Conservation (phyloP, 176 grass and related monocot species). For the Cenchrus americanus region DNA sequence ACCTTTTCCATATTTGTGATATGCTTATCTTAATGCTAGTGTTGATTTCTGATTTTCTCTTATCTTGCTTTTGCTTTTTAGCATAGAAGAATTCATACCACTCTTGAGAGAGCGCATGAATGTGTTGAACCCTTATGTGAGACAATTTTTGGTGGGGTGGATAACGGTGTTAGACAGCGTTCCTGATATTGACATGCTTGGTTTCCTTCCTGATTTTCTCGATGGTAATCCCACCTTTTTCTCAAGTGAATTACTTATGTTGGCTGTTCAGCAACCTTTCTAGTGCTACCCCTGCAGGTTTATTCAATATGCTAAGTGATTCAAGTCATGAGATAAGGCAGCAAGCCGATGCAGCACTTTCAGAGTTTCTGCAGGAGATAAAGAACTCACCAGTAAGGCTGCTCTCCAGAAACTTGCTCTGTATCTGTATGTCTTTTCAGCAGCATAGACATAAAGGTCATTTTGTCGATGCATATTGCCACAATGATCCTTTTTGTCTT, state of each 20-base stretch:
- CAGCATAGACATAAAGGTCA: conserved; percentile 9
- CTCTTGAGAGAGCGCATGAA: conserved; percentile 99
- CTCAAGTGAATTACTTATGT: conserved; percentile 22
- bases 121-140: conserved; percentile 93
- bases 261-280: conserved; percentile 30
- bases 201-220: conserved; percentile 99
- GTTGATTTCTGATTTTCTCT: conserved; percentile 30
- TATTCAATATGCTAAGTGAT: conserved; percentile 99
- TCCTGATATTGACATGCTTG: conserved; percentile 99
- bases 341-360: conserved; percentile 96
- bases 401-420: conserved; percentile 24
- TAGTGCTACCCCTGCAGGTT: conserved; percentile 56
- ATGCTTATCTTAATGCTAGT: conserved; percentile 40
- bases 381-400: conserved; percentile 97
- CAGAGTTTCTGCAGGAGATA: conserved; percentile 99
- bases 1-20: conserved; percentile 4
- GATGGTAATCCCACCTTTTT: conserved; percentile 76
- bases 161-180: conserved; percentile 99
- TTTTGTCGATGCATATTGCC: conserved; percentile 15
- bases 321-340: conserved; percentile 95
- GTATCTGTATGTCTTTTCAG: conserved; percentile 21
- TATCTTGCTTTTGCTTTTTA: conserved; percentile 58
- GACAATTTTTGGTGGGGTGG: conserved; percentile 99
- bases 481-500: conserved; percentile 27
- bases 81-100: conserved; percentile 99